Percentiles rank a stretch among this genome's conserved stretches.
Evolutionary conservation across 305 asterid genomes (phyloP).

Genomic region (Euphrasia arctica): DNA sequence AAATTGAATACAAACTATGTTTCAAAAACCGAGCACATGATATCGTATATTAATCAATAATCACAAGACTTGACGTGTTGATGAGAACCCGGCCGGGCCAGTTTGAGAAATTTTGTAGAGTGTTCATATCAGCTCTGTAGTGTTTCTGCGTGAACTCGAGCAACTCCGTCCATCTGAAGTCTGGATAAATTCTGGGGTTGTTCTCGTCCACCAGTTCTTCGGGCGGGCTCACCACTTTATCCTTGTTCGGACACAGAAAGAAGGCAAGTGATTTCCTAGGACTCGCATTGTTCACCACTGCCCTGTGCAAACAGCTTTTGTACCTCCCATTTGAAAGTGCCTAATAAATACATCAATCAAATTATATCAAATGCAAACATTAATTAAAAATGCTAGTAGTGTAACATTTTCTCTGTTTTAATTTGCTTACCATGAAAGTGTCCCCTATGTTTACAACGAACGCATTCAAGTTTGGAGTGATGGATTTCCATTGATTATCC

Average conservation of each 20-base stretch:
- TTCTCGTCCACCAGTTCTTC: conserved; percentile 63
- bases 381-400: too few species aligned
- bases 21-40: too few species aligned
- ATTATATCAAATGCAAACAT: background rate
- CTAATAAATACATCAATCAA: conserved; percentile 31
- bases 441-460: conserved; percentile 88
- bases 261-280: conserved; percentile 83
- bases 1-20: too few species aligned
- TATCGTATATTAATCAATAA: background rate
- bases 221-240: conserved; percentile 83
- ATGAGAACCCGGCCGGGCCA: conserved; percentile 45
- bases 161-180: conserved; percentile 63
- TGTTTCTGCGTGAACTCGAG: conserved; percentile 79
- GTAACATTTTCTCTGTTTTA: too few species aligned
- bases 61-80: conserved; percentile 27
- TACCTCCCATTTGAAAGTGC: conserved; percentile 83
- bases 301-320: conserved; percentile 81
- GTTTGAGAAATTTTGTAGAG: conserved; percentile 54
- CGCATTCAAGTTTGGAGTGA: conserved; percentile 48
- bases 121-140: conserved; percentile 82
- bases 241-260: conserved; percentile 74
- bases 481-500: conserved; percentile 65
- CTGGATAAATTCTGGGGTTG: conserved; percentile 68
- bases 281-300: conserved; percentile 74
- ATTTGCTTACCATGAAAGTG: conserved; percentile 66